phyloP scores from a whole-genome alignment of 257 asterid species.

The Sherardia arvensis region DNA sequence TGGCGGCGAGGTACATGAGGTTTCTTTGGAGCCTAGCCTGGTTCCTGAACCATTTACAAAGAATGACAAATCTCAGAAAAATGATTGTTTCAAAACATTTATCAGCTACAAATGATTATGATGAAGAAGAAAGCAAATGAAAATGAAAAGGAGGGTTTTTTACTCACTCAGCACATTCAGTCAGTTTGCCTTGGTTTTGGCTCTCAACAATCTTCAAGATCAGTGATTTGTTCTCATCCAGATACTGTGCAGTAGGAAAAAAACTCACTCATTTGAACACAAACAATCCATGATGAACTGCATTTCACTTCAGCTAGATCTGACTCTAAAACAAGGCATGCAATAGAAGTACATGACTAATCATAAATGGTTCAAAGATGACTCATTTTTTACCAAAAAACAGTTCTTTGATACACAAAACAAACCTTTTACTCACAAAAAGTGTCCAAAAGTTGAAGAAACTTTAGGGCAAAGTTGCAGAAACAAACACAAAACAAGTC shows the following conservation, averaged over 20 bases:
- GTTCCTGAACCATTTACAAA: slow-evolving; percentile 36
- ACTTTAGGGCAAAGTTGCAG: background rate
- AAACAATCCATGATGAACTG: background rate
- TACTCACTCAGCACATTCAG: slow-evolving; percentile 95
- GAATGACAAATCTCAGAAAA: background rate
- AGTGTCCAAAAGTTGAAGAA: background rate
- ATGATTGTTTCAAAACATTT: background rate
- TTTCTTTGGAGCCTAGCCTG: slow-evolving; percentile 87
- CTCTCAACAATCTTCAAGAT: slow-evolving; percentile 96
- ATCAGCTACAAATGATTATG: too few relatives aligned
- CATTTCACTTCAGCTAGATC: background rate
- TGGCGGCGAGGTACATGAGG: slow-evolving; percentile 95
- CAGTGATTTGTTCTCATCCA: slow-evolving; percentile 94
- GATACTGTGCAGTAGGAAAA: slow-evolving; percentile 39
- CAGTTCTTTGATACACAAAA: too few relatives aligned
- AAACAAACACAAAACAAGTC: background rate
- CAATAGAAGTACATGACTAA: background rate
- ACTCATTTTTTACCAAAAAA: background rate
- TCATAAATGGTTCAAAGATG: too few relatives aligned
- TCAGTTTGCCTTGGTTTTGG: slow-evolving; percentile 88
- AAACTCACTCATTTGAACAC: background rate
- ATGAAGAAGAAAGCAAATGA: too few relatives aligned
- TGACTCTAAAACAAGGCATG: background rate
- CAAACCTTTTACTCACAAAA: too few relatives aligned
- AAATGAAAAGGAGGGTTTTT: background rate